Evolutionary conservation across 805 yeast genomes (phyloP), one percentile per base, ranked within the genome.

Genomic region (Pichia membranifaciens): DNA sequence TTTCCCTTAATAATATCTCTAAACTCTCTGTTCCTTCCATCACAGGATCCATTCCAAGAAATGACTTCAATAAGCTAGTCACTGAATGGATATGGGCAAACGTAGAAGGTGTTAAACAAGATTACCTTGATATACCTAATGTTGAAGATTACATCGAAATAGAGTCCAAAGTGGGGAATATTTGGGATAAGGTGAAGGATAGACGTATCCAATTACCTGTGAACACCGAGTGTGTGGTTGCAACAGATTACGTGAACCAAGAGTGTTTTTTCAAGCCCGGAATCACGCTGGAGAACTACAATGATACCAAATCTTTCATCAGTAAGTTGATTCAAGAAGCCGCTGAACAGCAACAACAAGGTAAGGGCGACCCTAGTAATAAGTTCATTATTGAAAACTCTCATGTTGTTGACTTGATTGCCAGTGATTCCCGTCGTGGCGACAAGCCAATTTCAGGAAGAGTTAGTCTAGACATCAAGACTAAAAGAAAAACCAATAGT

Each of bases 31-130:
- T 58, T 8, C 65, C 77, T 43, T 77, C 88, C 37, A 74, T 87
- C 16, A 81, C 88, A 0, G 90, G 89, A 5, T 74, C 84, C 0
- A 81, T 81, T 38, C 93, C 93, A 1, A 77, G 86, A 41, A 88
- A 87, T 58, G 91, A 87, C 57, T 71, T 87, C 49, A 84, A 90
- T 5, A 78, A 90, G 58, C 79, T 86, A 31, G 79, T 90, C 6
- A 84, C 93, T 20, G 87, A 84, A 56, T 90, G 97, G 97, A 74
- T 90, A 8, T 89, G 84, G 71, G 89, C 95, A 17, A 83, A 86
- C 52, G 72, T 88, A 41, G 73, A 74, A 39, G 86, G 86, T 31
- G 74, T 87, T 35, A 76, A 79, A 35, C 77, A 76, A 36, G 75
- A 73, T 56, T 58, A 63, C 41, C 43, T 51, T 2, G 62, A 62